Percentiles rank a stretch among this genome's conserved stretches.
Evolutionary conservation across 768 basidiomycete species (phyloP).

Genomic region (Auricularia heimuer): DNA sequence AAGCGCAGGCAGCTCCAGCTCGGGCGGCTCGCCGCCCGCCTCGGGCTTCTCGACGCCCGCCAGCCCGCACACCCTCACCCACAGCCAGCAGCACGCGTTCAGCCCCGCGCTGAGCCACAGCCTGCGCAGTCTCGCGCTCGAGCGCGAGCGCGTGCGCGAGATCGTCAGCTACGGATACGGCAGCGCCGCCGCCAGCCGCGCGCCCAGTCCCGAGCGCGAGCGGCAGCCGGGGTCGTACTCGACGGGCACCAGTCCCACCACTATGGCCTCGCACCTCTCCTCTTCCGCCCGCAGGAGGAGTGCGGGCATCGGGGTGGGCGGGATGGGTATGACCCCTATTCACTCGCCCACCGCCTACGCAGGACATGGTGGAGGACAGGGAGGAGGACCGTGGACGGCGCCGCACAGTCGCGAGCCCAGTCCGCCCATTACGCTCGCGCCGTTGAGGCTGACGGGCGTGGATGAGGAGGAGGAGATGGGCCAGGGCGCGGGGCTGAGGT

Average conservation of each 20-base stretch:
- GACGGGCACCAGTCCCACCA: neutral
- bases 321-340: constrained; percentile 6
- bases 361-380: no score
- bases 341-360: neutral
- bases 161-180: neutral
- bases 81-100: neutral
- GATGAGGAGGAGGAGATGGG: neutral
- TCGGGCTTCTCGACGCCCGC: neutral
- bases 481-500: neutral
- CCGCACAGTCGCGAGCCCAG: constrained; percentile 1
- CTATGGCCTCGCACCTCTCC: neutral
- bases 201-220: constrained; percentile 3
- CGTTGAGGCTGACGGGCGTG: neutral
- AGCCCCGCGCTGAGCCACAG: neutral
- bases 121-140: neutral
- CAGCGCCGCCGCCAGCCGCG: neutral
- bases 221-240: neutral
- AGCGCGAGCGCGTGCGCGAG: constrained; percentile 1
- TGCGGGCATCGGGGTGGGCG: neutral
- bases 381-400: neutral
- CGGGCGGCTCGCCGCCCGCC: neutral
- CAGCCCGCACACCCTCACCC: neutral
- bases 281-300: neutral
- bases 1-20: neutral
- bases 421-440: constrained; percentile 3